phyloP scores from a whole-genome alignment of 306 rosid genomes.

The Corylus americana region DNA sequence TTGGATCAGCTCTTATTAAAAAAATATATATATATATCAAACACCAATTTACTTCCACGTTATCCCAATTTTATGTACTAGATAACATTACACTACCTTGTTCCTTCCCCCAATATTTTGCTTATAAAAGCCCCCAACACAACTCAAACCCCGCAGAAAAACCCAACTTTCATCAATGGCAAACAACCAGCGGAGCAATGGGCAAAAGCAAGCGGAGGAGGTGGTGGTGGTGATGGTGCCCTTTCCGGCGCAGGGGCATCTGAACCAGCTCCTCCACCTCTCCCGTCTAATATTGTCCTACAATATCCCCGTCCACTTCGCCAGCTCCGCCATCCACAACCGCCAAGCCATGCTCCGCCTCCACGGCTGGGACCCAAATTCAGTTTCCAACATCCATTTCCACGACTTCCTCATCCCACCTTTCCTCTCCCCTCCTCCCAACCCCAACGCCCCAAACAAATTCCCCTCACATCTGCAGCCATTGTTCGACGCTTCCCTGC shows the following conservation, averaged over 20 bases:
- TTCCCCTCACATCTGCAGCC: slow-evolving; percentile 76
- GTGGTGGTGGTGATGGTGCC: slow-evolving; percentile 64
- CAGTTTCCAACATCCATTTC: slow-evolving; percentile 40
- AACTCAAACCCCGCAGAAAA: not conserved
- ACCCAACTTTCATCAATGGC: slow-evolving; percentile 28
- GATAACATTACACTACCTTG: no score
- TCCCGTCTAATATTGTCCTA: slow-evolving; percentile 51
- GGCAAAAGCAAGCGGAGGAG: slow-evolving; percentile 26
- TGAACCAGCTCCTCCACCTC: slow-evolving; percentile 85
- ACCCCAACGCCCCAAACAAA: slow-evolving; percentile 36
- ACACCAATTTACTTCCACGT: no score
- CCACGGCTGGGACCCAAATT: slow-evolving; percentile 51
- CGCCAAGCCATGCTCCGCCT: slow-evolving; percentile 52
- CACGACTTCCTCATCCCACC: slow-evolving; percentile 52
- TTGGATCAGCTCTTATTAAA: no score
- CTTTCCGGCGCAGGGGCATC: slow-evolving; percentile 79
- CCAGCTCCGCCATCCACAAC: slow-evolving; percentile 56
- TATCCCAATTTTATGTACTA: no score
- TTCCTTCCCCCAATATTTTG: no score
- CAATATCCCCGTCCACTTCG: slow-evolving; percentile 59
- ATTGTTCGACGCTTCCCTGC: slow-evolving; percentile 43
- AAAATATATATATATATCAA: no score
- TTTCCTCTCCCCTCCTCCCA: slow-evolving; percentile 49
- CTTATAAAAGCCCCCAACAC: not conserved
- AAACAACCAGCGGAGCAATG: slow-evolving; percentile 20